These are phyloP conservation scores for Candida labiduridarum DNA, from an alignment of 1,139 yeast species.

Conservation along the genomic window DNA sequence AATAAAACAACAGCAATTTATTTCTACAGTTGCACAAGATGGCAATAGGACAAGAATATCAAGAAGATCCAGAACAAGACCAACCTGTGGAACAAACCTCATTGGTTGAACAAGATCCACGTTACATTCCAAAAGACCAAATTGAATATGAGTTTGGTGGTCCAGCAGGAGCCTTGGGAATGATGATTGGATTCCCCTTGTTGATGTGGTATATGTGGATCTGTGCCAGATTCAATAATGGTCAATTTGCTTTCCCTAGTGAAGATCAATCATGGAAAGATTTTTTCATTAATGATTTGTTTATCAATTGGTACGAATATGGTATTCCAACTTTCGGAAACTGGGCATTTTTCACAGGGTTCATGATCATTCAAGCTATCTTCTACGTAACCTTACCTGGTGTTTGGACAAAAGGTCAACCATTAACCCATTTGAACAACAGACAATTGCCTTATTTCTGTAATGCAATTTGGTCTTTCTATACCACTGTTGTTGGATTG, in stretches of 20 bases:
- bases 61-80: not conserved
- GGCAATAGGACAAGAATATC: not conserved
- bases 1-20: not conserved
- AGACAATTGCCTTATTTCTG: constrained; percentile 89
- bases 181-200: constrained; percentile 90
- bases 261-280: constrained; percentile 59
- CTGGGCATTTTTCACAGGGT: constrained; percentile 71
- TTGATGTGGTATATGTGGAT: constrained; percentile 98
- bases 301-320: constrained; percentile 47
- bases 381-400: constrained; percentile 93
- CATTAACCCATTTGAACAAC: constrained; percentile 76
- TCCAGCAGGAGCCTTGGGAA: constrained; percentile 85
- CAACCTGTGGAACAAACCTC: constrained; percentile 7
- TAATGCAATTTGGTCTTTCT: constrained; percentile 86
- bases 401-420: constrained; percentile 92
- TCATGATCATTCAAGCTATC: constrained; percentile 67
- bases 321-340: constrained; percentile 73
- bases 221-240: constrained; percentile 77
- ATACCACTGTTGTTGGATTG: constrained; percentile 62
- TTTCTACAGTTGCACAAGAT: not conserved
- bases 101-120: constrained; percentile 14
- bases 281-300: constrained; percentile 49
- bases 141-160: constrained; percentile 93
- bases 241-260: constrained; percentile 70
- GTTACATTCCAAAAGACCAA: constrained; percentile 39